Conservation (phyloP, 2,329 filamentous ascomycete species). For the Sporothrix luriei region DNA sequence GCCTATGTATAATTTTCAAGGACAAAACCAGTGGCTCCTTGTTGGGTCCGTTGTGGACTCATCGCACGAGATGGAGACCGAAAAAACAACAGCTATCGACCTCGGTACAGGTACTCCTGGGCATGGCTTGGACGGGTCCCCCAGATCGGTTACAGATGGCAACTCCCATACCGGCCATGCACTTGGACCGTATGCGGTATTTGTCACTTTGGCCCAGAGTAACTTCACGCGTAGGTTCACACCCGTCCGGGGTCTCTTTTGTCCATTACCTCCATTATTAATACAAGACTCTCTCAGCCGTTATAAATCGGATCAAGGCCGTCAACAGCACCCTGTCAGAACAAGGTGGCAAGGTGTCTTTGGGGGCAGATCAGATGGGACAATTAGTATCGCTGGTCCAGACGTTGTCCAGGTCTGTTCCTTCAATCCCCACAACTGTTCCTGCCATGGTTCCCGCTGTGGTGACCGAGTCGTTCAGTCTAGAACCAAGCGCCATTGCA, state of each 20-base stretch:
- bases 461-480: conserved; percentile 11
- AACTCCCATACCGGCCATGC: conserved; percentile 78
- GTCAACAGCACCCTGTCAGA: conserved; percentile 31
- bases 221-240: conserved; percentile 35
- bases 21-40: conserved; percentile 75
- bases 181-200: conserved; percentile 59
- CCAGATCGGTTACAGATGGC: conserved; percentile 67
- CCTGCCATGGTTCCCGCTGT: conserved; percentile 48
- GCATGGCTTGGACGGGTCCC: conserved; percentile 68
- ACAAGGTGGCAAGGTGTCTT: conserved; percentile 52
- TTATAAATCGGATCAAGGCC: conserved; percentile 33
- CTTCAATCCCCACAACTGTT: conserved; percentile 29
- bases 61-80: conserved; percentile 28
- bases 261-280: conserved; percentile 18
- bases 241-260: neutral
- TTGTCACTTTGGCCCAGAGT: conserved; percentile 33
- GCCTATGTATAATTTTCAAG: conserved; percentile 38
- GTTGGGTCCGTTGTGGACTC: conserved; percentile 90
- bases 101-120: conserved; percentile 75
- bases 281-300: conserved; percentile 18
- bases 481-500: conserved; percentile 54
- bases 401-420: conserved; percentile 57
- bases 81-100: conserved; percentile 67
- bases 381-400: conserved; percentile 63
- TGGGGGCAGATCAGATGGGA: conserved; percentile 69